Base-by-base conservation (phyloP, 2,329 filamentous ascomycete species). In the Colletotrichum salicis region DNA sequence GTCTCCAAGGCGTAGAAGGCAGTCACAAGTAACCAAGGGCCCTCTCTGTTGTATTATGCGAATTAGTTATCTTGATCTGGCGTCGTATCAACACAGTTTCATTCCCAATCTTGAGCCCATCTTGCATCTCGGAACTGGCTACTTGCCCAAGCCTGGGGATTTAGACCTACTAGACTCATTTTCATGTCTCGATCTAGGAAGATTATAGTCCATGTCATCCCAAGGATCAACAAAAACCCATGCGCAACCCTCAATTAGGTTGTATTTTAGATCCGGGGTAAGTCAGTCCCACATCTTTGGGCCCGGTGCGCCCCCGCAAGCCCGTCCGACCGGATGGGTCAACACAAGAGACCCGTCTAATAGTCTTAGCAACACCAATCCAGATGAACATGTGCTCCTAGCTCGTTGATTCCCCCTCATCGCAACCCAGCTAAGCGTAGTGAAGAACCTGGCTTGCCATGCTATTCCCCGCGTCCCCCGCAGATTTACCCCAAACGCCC, bases 271-370 rank as follows among this genome's bases (percentile, higher is more conserved):
- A 60, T 59, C 60, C 67, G 67, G 67, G 61, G 67, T 65, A 70
- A 70, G 61, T 70, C 67, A 65, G 61, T 63, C 67, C 61, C 61
- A 65, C 27, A 52, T 45, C 61, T 45, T 33, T 41, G 67, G 60
- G 27, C 7, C 61, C 8, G 35, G 2, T n/a, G 19, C 5, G 24
- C 55, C 54, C 35, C 67, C 54, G 57, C 61, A 41, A 41, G 45
- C 54, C 67, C 55, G 35, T 48, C 31, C 15, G 19, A 59, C 61
- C 4, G 54, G 60, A 56, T 22, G 12, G 31, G n/a, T 31, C 41
- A 58, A 31, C 15, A 10, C 8, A 54, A 41, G 5, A 19, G 60
- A 35, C 60, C 66, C 66, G 60, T 69, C 37, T 27, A 31, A 57
- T 45, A 57, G n/a, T 22, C 52, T 64, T 54, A 54, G 12, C 29